phyloP scores from a whole-genome alignment of 148 eudicot species.

The Oxyria digyna region DNA sequence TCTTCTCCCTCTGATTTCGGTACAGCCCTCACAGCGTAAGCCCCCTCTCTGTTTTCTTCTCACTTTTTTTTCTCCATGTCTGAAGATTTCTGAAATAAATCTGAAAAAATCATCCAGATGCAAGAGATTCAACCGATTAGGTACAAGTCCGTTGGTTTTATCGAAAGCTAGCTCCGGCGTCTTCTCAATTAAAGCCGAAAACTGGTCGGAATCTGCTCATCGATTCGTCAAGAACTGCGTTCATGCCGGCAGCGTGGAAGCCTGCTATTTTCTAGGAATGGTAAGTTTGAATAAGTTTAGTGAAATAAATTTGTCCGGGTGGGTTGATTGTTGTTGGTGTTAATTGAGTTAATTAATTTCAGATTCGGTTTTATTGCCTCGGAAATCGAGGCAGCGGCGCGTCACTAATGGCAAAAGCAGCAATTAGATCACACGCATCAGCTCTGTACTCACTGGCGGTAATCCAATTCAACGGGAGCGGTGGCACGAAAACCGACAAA shows the following conservation, averaged over 20 bases:
- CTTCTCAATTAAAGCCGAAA: slow-evolving; percentile 30
- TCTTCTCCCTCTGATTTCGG: slow-evolving; percentile 41
- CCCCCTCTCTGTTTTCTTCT: not conserved
- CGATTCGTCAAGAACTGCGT: slow-evolving; percentile 36
- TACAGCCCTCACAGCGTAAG: slow-evolving; percentile 32
- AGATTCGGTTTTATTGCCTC: slow-evolving; percentile 44
- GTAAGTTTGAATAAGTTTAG: not conserved
- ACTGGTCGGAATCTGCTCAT: slow-evolving; percentile 38
- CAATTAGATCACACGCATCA: slow-evolving; percentile 25
- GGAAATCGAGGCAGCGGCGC: slow-evolving; percentile 20
- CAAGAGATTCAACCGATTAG: slow-evolving; percentile 18
- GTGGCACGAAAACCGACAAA: slow-evolving; percentile 18
- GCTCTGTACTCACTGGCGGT: slow-evolving; percentile 33
- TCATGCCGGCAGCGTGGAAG: slow-evolving; percentile 37
- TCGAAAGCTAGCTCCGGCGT: slow-evolving; percentile 23
- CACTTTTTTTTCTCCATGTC: not conserved
- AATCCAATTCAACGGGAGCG: slow-evolving; percentile 41
- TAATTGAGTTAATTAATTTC: no score
- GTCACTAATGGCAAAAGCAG: slow-evolving; percentile 31
- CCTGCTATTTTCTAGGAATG: slow-evolving; percentile 43
- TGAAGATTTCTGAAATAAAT: not conserved
- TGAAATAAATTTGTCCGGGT: no score
- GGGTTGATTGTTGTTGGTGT: not conserved
- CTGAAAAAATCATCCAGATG: slow-evolving; percentile 12
- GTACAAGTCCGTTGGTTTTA: slow-evolving; percentile 19